Evolutionary conservation across 2,329 filamentous ascomycete genomes (phyloP), one percentile per base, ranked within the genome.

Genomic region (Fusarium xylarioides): DNA sequence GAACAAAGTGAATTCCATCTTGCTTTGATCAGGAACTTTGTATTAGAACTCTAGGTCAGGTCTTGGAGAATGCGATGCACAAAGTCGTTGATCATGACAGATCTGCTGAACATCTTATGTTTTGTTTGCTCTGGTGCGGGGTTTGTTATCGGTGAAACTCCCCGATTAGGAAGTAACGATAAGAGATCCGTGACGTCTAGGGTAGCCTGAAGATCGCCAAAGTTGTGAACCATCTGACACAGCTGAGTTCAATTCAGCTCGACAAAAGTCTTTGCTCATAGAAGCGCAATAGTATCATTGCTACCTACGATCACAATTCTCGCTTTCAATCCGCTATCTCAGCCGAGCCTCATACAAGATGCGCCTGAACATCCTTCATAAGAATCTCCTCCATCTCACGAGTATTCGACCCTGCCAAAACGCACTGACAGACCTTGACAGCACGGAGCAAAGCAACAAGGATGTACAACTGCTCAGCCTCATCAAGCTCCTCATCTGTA

Each of bases 131-230:
- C 2, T 2, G n/a, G 16, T 52, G 49, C 49, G 49, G 30, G 30
- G 49, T 52, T 52, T 30, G n/a, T 35, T 52, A 35, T 35, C n/a
- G 6, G 16, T 11, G 3, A 35, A 26, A 52, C 12, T 52, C 7
- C 49, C 49, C 11, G n/a, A 35, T 52, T 52, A 15, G 49, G 49
- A 52, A 52, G 30, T 26, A 52, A 15, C 3, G n/a, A 52, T 35
- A 52, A 35, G 11, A 15, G 0, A 3, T 0, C 5, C 1, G 6
- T 6, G 6, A 8, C 6, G 30, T 19, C 1, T 35, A 52, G 47
- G 47, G 30, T 52, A 50, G 47, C 2, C 2, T 0, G 0, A 5
- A 11, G 34, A 14, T 14, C 5, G 4, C 2, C 10, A 23, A 14
- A n/a, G 7, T 23, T 11, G 19, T 19, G 21, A 32, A n/a, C 9